Evolutionary conservation across 345 rosid genomes (phyloP).

Genomic region (Eucalyptus curtisii): DNA sequence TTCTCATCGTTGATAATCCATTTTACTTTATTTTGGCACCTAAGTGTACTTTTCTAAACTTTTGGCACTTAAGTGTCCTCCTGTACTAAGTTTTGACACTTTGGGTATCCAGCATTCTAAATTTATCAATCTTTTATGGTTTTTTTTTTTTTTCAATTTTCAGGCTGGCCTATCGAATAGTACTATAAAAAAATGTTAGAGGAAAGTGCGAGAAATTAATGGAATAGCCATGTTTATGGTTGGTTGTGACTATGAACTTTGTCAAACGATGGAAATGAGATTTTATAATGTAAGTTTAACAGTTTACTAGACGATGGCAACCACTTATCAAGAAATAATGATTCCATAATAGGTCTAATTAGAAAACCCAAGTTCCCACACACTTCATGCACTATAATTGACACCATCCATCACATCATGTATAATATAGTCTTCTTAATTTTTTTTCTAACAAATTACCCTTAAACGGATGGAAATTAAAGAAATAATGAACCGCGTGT

Average conservation of each 20-base stretch:
- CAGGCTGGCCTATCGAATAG: background rate
- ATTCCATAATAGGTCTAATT: background rate
- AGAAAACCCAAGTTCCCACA: background rate
- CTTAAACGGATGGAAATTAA: no score
- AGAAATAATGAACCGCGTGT: background rate
- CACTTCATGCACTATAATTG: background rate
- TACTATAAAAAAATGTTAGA: no score
- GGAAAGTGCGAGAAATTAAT: background rate
- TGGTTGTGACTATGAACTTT: background rate
- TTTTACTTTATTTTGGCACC: no score
- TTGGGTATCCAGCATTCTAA: no score
- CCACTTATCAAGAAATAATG: background rate
- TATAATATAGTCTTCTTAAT: background rate
- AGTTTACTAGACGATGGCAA: background rate
- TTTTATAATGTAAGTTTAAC: background rate
- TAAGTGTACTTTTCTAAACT: no score
- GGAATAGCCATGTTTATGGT: background rate
- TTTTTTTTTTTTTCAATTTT: no score
- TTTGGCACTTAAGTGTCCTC: no score
- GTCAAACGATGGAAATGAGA: background rate
- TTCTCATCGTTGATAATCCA: no score
- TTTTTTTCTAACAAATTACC: background rate
- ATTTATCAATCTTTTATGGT: no score
- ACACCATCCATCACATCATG: background rate
- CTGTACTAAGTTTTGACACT: no score